These are phyloP conservation scores for Helotiales sp. DNA, from an alignment of 2,329 filamentous ascomycete species.

Conservation along the genomic window DNA sequence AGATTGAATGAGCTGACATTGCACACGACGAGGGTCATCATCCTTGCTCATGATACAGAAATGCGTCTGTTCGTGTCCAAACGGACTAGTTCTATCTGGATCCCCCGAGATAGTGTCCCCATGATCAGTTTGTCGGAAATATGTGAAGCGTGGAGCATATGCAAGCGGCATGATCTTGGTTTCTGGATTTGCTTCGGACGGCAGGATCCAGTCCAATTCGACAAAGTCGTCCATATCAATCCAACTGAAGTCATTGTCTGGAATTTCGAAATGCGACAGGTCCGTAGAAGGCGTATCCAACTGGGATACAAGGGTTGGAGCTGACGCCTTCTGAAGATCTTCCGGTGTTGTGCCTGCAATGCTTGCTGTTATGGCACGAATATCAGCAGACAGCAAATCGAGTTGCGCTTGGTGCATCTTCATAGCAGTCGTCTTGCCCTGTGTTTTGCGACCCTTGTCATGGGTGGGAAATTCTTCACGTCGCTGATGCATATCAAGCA, in stretches of 20 bases:
- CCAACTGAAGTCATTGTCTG: conserved; percentile 94
- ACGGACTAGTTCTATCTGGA: conserved; percentile 81
- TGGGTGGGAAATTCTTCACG: conserved; percentile 88
- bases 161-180: conserved; percentile 93
- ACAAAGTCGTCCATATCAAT: conserved; percentile 99
- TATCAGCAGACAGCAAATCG: conserved; percentile 88
- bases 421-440: conserved; percentile 87
- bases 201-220: conserved; percentile 94
- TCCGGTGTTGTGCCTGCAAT: conserved; percentile 81
- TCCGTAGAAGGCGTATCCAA: conserved; percentile 65
- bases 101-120: conserved; percentile 80
- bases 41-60: conserved; percentile 93
- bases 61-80: conserved; percentile 92
- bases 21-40: conserved; percentile 86
- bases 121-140: conserved; percentile 96
- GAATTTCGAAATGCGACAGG: conserved; percentile 90
- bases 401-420: conserved; percentile 94
- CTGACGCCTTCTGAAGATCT: conserved; percentile 68
- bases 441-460: conserved; percentile 75
- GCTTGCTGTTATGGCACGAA: conserved; percentile 89
- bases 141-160: conserved; percentile 93
- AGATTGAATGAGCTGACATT: conserved; percentile 81
- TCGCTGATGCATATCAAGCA: conserved; percentile 93
- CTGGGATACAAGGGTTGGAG: conserved; percentile 55
- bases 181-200: conserved; percentile 85